Base-by-base conservation (phyloP, 2,329 filamentous ascomycete genomes). In the Ceratocystis papillata region DNA sequence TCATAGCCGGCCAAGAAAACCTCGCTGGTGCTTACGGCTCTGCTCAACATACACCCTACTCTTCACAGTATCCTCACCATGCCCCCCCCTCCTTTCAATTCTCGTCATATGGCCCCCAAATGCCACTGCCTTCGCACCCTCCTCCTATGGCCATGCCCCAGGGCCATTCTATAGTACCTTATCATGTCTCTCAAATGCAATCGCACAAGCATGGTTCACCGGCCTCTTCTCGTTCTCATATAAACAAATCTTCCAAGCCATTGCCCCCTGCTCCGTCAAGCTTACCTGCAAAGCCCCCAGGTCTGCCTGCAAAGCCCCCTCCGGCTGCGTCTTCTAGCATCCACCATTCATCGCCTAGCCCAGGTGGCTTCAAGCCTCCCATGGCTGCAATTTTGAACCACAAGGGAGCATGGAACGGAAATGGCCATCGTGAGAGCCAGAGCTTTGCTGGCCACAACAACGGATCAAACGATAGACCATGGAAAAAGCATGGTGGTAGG, bases 221-320 rank as follows among this genome's bases (percentile, higher is more conserved):
- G 17, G 15, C 41, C 50, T 50, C 53, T 17, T 53, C 50, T 48
- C 41, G 22, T 37, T 37, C 50, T 57, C 46, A 59, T 20, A 17
- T 5, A 5, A 57, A 46, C 63, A 57, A 65, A n/a, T 53, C 41
- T 3, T 46, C 37, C 22, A 57, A 59, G 37, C 22, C 37, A 8
- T 41, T 65, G 33, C 63, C 63, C 4, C 63, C 63, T 37, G 37
- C 63, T 37, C 41, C 63, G 3, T 65, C 63, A n/a, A 65, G 63
- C 28, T 28, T 65, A 3, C 63, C 63, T 41, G 63, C 63, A n/a
- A 65, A 65, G 25, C 63, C 63, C 41, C 50, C 63, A 5, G 55
- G 63, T 57, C 53, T 65, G 5, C 63, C 63, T 37, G 63, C 63
- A n/a, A 65, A 60, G 37, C 63, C 63, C 17, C 63, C 63, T 3